Conservation (phyloP, 2,329 filamentous ascomycete genomes). For the Cladosporium sp. region DNA sequence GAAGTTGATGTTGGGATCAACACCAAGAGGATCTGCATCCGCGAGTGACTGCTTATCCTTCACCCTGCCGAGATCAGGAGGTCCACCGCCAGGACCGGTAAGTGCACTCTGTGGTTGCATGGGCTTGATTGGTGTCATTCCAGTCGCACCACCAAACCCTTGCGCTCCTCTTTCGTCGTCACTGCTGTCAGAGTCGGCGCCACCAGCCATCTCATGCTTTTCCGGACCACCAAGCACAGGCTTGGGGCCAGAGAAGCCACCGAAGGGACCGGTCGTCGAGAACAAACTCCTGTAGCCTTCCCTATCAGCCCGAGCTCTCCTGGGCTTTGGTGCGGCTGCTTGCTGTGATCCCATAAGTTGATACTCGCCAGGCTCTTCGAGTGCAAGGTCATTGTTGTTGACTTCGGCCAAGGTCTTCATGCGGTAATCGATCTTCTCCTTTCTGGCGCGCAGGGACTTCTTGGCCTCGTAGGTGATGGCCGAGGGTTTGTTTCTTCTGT, state of each 20-base stretch:
- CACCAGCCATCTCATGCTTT: constrained; percentile 69
- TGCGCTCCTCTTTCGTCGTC: constrained; percentile 70
- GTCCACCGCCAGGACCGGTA: constrained; percentile 55
- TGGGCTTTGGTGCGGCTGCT: constrained; percentile 1
- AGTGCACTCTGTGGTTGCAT: constrained; percentile 55
- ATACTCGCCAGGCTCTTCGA: background rate
- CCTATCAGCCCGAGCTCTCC: constrained; percentile 30
- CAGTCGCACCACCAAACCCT: constrained; percentile 61
- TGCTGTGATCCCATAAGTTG: constrained; percentile 9
- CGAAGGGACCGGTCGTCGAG: constrained; percentile 89
- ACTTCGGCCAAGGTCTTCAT: constrained; percentile 49
- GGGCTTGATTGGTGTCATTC: constrained; percentile 55
- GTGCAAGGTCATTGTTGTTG: background rate
- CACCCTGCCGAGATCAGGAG: constrained; percentile 80
- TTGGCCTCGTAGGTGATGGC: constrained; percentile 23
- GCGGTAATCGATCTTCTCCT: constrained; percentile 77
- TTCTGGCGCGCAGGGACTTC: constrained; percentile 58
- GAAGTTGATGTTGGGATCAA: constrained; percentile 89
- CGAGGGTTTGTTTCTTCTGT: constrained; percentile 20
- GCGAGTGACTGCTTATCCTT: constrained; percentile 89
- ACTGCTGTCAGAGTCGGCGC: constrained; percentile 90
- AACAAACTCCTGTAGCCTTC: constrained; percentile 71
- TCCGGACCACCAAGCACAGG: constrained; percentile 71
- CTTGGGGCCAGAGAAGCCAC: constrained; percentile 70
- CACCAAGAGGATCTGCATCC: constrained; percentile 89